Conservation (phyloP, 371 early-diverging fungal genomes). For the Mucor plumbeus region DNA sequence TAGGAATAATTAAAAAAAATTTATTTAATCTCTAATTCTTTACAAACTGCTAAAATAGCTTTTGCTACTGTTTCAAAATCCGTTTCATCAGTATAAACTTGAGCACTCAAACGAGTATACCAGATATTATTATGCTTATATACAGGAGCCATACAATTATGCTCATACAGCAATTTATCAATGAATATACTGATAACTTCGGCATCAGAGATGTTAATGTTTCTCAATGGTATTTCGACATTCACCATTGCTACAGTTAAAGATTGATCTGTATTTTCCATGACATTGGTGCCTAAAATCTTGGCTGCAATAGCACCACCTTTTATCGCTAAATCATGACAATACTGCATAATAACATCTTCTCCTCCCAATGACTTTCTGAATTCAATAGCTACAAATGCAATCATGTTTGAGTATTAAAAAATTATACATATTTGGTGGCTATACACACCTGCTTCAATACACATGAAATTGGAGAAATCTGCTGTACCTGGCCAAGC, state of each 20-base stretch:
- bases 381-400: conserved; percentile 48
- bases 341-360: conserved; percentile 58
- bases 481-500: conserved; percentile 47
- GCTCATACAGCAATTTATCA: conserved; percentile 43
- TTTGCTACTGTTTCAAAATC: conserved; percentile 56
- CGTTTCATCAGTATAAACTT: conserved; percentile 60
- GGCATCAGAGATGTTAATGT: conserved; percentile 37
- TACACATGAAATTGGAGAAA: conserved; percentile 46
- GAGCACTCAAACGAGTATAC: conserved; percentile 63
- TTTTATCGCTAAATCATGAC: conserved; percentile 57
- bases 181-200: conserved; percentile 33
- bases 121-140: conserved; percentile 55
- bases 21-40: conserved; percentile 17
- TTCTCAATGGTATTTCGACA: conserved; percentile 60
- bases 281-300: conserved; percentile 60
- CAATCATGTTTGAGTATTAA: neutral
- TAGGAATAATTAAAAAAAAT: conserved; percentile 13
- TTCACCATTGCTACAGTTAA: conserved; percentile 61
- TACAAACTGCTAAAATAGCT: conserved; percentile 46
- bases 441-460: conserved; percentile 38
- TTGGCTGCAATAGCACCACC: conserved; percentile 64
- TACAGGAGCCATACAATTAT: conserved; percentile 46
- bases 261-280: conserved; percentile 56
- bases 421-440: neutral
- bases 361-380: conserved; percentile 62